These are phyloP conservation scores for Coniophora puteana DNA, from an alignment of 1,284 basidiomycete genomes.

Conservation along the genomic window DNA sequence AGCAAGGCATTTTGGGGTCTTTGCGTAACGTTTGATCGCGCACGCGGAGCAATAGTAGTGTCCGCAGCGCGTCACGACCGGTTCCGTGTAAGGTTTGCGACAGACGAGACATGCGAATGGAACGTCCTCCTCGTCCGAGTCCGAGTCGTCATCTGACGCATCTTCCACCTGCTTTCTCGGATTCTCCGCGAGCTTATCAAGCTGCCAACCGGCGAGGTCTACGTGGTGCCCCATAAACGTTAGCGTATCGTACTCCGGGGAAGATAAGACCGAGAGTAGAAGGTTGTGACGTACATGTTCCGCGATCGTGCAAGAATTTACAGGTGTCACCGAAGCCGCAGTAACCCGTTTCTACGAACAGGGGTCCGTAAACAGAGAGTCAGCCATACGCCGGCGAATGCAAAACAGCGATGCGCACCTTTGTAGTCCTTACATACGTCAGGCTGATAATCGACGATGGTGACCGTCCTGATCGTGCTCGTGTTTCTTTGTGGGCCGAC, in stretches of 20 bases:
- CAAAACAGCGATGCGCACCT: constrained; percentile 50
- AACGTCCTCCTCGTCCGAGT: constrained; percentile 81
- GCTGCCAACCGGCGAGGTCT: constrained; percentile 98
- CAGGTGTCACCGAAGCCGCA: constrained; percentile 99
- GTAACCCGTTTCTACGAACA: constrained; percentile 85
- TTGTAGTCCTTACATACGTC: constrained; percentile 99
- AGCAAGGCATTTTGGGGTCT: constrained; percentile 94
- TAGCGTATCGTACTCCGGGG: constrained; percentile 21
- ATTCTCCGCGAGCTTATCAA: constrained; percentile 82
- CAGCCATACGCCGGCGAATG: constrained; percentile 13
- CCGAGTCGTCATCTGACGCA: constrained; percentile 53
- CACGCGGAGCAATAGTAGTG: constrained; percentile 97
- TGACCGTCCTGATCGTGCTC: constrained; percentile 91
- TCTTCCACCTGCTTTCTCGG: constrained; percentile 58
- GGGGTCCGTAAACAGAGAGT: constrained; percentile 14
- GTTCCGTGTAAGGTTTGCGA: constrained; percentile 91
- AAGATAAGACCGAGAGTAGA: constrained; percentile 3
- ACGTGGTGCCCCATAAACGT: too few relatives aligned
- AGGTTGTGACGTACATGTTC: constrained; percentile 61
- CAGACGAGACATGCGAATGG: constrained; percentile 98
- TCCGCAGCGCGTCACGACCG: constrained; percentile 92
- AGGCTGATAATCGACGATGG: constrained; percentile 96
- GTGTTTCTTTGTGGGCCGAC: constrained; percentile 82
- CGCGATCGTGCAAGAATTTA: constrained; percentile 91
- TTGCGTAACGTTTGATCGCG: constrained; percentile 90